Conservation (phyloP, 495 filamentous ascomycete species). For the Podospora anserina region DNA sequence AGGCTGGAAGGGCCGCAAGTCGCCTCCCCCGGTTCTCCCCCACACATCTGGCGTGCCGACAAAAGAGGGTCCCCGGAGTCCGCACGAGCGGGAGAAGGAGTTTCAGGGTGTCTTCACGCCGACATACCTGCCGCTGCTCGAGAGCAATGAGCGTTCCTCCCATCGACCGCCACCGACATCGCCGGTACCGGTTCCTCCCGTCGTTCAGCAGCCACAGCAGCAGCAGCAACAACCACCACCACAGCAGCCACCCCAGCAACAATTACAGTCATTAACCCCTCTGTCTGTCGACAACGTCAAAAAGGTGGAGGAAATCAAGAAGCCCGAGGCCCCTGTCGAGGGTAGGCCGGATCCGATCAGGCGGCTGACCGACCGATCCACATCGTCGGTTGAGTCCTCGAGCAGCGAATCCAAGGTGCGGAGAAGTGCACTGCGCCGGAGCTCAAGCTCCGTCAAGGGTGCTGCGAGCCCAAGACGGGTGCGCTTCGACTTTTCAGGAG, state of each 20-base stretch:
- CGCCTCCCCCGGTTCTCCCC: slow-evolving; percentile 43
- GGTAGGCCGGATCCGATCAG: slow-evolving; percentile 21
- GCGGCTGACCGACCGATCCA: slow-evolving; percentile 35
- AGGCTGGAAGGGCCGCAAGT: slow-evolving; percentile 33
- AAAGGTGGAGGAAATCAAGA: slow-evolving; percentile 30
- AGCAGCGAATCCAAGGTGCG: slow-evolving; percentile 38
- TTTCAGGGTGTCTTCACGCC: slow-evolving; percentile 61
- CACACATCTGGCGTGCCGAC: slow-evolving; percentile 35
- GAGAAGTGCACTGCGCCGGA: slow-evolving; percentile 50
- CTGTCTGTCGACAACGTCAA: slow-evolving; percentile 25
- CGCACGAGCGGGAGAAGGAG: slow-evolving; percentile 54
- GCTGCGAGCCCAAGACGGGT: slow-evolving; percentile 48
- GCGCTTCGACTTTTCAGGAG: slow-evolving; percentile 51
- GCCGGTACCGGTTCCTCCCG: neutral
- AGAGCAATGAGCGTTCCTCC: slow-evolving; percentile 37
- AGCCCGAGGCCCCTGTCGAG: slow-evolving; percentile 15
- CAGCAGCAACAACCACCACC: slow-evolving; percentile 4
- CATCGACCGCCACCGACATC: slow-evolving; percentile 21
- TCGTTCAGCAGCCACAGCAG: neutral
- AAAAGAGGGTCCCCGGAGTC: slow-evolving; percentile 37
- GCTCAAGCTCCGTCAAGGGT: slow-evolving; percentile 44
- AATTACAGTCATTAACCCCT: slow-evolving; percentile 15
- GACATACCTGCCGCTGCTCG: slow-evolving; percentile 56
- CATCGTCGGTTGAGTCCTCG: slow-evolving; percentile 44
- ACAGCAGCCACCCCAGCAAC: neutral